Evolutionary conservation across 2,329 filamentous ascomycete genomes (phyloP).

Genomic region (Diaporthe sp.): DNA sequence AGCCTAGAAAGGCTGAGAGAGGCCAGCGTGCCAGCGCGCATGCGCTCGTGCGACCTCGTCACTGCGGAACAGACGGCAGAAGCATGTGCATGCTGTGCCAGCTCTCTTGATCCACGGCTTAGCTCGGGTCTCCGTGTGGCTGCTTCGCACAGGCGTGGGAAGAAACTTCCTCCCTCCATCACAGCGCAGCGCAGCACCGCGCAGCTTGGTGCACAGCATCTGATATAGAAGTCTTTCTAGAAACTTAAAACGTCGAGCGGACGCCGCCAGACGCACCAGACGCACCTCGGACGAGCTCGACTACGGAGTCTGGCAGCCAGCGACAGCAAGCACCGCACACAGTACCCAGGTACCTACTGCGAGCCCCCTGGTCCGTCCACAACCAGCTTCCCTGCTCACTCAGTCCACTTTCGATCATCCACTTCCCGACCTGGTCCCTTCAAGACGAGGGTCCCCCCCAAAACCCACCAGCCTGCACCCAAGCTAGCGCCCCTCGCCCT

Average conservation of each 20-base stretch:
- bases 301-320: neutral
- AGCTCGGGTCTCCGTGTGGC: slow-evolving; percentile 5
- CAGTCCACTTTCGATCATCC: slow-evolving; percentile 29
- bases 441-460: slow-evolving; percentile 27
- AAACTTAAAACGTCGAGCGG: slow-evolving; percentile 12
- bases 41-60: slow-evolving; percentile 31
- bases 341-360: slow-evolving; percentile 4
- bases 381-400: slow-evolving; percentile 21
- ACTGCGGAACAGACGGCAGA: slow-evolving; percentile 21
- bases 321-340: neutral
- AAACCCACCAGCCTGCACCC: slow-evolving; percentile 15
- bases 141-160: slow-evolving; percentile 25
- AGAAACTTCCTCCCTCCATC: slow-evolving; percentile 27
- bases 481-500: slow-evolving; percentile 27
- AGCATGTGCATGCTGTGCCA: slow-evolving; percentile 22
- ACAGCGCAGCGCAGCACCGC: slow-evolving; percentile 1
- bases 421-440: slow-evolving; percentile 39
- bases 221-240: slow-evolving; percentile 22
- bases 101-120: slow-evolving; percentile 16
- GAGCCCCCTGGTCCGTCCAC: slow-evolving; percentile 2
- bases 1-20: slow-evolving; percentile 19
- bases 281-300: slow-evolving; percentile 23
- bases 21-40: slow-evolving; percentile 18
- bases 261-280: slow-evolving; percentile 26
- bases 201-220: neutral